These are phyloP conservation scores for Schwanniomyces occidentalis DNA, from an alignment of 805 yeast species.

Conservation along the genomic window DNA sequence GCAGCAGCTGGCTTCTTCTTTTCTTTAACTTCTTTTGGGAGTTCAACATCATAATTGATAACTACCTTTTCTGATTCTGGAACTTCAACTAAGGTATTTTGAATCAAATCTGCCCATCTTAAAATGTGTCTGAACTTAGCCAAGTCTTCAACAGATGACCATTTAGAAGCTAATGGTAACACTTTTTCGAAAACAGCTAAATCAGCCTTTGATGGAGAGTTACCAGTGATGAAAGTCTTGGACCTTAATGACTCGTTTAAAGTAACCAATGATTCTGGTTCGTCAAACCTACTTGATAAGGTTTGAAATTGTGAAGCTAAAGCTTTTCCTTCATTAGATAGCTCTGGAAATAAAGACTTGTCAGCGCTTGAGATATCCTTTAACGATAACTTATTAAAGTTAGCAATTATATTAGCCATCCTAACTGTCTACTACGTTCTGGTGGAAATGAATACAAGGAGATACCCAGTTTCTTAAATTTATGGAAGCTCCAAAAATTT, in stretches of 20 bases:
- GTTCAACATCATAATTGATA: slow-evolving; percentile 58
- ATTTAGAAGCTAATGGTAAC: slow-evolving; percentile 56
- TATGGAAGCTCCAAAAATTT: too few species aligned
- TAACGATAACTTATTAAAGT: slow-evolving; percentile 31
- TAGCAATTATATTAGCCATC: slow-evolving; percentile 32
- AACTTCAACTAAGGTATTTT: slow-evolving; percentile 58
- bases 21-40: slow-evolving; percentile 76
- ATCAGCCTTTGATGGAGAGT: slow-evolving; percentile 69
- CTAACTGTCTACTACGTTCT: too few species aligned
- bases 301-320: slow-evolving; percentile 78
- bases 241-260: slow-evolving; percentile 71
- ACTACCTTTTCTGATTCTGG: slow-evolving; percentile 53
- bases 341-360: slow-evolving; percentile 26
- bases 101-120: slow-evolving; percentile 91
- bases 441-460: too few species aligned
- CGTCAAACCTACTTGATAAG: slow-evolving; percentile 57
- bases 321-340: slow-evolving; percentile 58
- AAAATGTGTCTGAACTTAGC: slow-evolving; percentile 76
- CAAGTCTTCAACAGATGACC: slow-evolving; percentile 55
- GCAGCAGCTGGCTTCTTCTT: slow-evolving; percentile 48
- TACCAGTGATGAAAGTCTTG: slow-evolving; percentile 71
- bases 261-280: slow-evolving; percentile 42
- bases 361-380: slow-evolving; percentile 19
- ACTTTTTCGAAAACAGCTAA: slow-evolving; percentile 65
- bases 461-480: too few species aligned